Evolutionary conservation across 2,329 filamentous ascomycete species (phyloP).

Genomic region (Aspergillus novoparasiticus): DNA sequence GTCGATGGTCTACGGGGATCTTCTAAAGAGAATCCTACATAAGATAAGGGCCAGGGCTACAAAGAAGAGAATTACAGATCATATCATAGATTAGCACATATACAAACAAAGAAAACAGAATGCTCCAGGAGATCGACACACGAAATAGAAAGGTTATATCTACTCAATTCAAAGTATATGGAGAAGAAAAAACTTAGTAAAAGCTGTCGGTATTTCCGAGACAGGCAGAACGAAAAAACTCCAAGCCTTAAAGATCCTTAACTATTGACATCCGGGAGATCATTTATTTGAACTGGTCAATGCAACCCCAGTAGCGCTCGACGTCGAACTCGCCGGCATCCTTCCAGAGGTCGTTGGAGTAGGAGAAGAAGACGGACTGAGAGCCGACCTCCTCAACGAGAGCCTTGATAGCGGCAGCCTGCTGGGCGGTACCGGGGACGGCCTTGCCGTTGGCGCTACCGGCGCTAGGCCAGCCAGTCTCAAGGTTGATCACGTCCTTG

Average conservation of each 20-base stretch:
- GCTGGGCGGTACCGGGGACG: conserved; percentile 66
- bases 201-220: conserved; percentile 10
- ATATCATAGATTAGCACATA: conserved; percentile 30
- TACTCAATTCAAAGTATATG: conserved; percentile 23
- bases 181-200: conserved; percentile 16
- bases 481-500: conserved; percentile 77
- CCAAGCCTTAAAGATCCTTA: conserved; percentile 16
- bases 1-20: too few species aligned
- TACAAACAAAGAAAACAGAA: conserved; percentile 28
- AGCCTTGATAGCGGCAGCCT: conserved; percentile 70
- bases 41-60: background rate
- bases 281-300: conserved; percentile 50
- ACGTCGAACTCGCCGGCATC: conserved; percentile 65
- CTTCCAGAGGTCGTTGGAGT: conserved; percentile 83
- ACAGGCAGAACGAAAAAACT: conserved; percentile 19
- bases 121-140: conserved; percentile 10
- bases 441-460: conserved; percentile 74
- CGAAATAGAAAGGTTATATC: conserved; percentile 21
- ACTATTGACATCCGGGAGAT: conserved; percentile 8
- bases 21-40: too few species aligned
- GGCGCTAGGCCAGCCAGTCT: conserved; percentile 83
- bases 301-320: conserved; percentile 80
- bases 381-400: conserved; percentile 69
- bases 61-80: background rate
- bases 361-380: conserved; percentile 80